Evolutionary conservation across 805 yeast genomes (phyloP).

Genomic region (Lipomyces mesembrius): DNA sequence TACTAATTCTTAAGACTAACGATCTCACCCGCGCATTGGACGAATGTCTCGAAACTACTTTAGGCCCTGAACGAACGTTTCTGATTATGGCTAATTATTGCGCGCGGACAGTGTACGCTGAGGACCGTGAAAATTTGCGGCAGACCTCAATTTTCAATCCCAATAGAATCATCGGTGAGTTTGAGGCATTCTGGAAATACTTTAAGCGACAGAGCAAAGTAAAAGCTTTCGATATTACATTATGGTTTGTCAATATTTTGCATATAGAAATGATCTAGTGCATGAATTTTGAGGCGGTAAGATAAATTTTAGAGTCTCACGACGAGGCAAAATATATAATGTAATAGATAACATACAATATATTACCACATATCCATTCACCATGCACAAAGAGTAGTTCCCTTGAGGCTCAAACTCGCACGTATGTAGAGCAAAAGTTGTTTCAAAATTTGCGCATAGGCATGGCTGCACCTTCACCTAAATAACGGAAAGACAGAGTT

Average conservation of each 20-base stretch:
- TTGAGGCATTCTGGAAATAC: conserved; percentile 19
- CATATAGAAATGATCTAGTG: not conserved
- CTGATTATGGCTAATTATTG: conserved; percentile 89
- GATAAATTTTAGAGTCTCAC: not conserved
- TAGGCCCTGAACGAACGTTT: conserved; percentile 87
- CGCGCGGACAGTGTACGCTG: conserved; percentile 76
- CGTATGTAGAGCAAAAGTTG: not conserved
- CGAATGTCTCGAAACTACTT: conserved; percentile 76
- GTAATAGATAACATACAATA: not conserved
- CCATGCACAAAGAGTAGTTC: not conserved
- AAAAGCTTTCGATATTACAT: conserved; percentile 14
- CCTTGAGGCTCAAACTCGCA: not conserved
- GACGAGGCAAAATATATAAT: not conserved
- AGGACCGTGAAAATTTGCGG: conserved; percentile 42
- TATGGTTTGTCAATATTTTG: conserved; percentile 22
- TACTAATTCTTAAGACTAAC: conserved; percentile 88
- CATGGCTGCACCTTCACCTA: not conserved
- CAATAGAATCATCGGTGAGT: conserved; percentile 2
- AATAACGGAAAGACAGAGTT: not conserved
- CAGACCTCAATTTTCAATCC: not conserved
- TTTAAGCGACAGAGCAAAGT: conserved; percentile 20
- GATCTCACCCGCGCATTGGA: conserved; percentile 90
- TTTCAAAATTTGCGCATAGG: not conserved
- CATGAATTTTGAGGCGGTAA: not conserved
- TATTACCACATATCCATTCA: not conserved